A percentile compares a stretch with the other conserved stretches of the same genome.
phyloP scores from a whole-genome alignment of 768 basidiomycete species.

The Mrakia blollopis region DNA sequence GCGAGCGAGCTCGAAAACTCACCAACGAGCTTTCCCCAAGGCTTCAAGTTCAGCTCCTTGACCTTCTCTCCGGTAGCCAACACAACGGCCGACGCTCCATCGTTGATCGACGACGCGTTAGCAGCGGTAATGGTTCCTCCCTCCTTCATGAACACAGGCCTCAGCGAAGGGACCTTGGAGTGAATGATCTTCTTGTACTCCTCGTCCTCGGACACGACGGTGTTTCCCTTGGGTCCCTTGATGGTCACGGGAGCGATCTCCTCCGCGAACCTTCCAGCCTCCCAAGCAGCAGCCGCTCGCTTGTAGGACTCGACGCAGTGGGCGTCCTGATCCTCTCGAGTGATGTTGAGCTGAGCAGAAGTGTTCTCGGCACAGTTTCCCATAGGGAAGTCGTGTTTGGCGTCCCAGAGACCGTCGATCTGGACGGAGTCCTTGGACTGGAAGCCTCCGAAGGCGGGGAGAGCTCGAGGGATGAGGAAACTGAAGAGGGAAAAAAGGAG shows the following conservation, averaged over 20 bases:
- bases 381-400: slow-evolving; percentile 97
- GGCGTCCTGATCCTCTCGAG: slow-evolving; percentile 78
- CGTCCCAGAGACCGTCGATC: slow-evolving; percentile 90
- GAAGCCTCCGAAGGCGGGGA: slow-evolving; percentile 73
- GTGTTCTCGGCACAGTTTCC: slow-evolving; percentile 90
- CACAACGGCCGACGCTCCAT: slow-evolving; percentile 92
- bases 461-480: slow-evolving; percentile 47
- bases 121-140: slow-evolving; percentile 86
- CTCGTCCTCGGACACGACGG: slow-evolving; percentile 85
- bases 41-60: slow-evolving; percentile 80
- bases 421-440: slow-evolving; percentile 80
- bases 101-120: slow-evolving; percentile 90
- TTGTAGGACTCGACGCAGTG: slow-evolving; percentile 94
- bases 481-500: slow-evolving; percentile 36
- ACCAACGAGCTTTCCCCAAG: slow-evolving; percentile 93
- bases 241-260: slow-evolving; percentile 88
- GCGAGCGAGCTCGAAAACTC: slow-evolving; percentile 43
- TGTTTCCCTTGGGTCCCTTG: slow-evolving; percentile 69
- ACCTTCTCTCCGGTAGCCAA: slow-evolving; percentile 92
- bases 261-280: slow-evolving; percentile 70
- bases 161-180: slow-evolving; percentile 83
- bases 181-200: slow-evolving; percentile 95
- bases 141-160: slow-evolving; percentile 79
- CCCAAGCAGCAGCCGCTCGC: slow-evolving; percentile 88
- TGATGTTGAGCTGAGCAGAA: slow-evolving; percentile 73